Evolutionary conservation across 192 early-diverging fungal species (phyloP), one percentile per base, ranked within the genome.

Genomic region (Mycoemilia scoparia): DNA sequence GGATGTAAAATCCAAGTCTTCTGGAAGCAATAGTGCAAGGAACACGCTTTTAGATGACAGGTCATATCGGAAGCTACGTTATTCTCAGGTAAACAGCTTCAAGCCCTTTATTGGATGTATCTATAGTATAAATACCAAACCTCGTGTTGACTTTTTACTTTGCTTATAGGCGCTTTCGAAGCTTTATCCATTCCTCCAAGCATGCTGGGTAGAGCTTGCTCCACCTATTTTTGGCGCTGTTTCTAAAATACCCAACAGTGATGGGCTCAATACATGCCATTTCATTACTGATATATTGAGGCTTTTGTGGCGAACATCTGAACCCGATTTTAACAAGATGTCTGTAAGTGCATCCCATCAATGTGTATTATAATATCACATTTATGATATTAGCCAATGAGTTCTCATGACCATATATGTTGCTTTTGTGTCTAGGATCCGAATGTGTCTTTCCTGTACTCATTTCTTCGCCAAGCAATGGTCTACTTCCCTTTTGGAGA

Each of bases 401-500:
- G 36, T 33, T 15, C 18, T 9, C 15, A 48, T 45, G 28, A 46
- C 33, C 32, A 50, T 30, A 34, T 27, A 11, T 3, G 24, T 18
- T 13, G 34, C n/a, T n/a, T n/a, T n/a, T n/a, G n/a, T n/a, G 34
- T 8, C 46, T 46, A 20, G 46, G 56, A 13, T 44, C 51, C 18
- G 46, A 47, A 6, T 21, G 28, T 6, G 44, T 41, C 7, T 43
- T 31, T n/a, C 15, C 6, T 84, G 26, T 57, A 72, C 25, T 52
- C 57, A 3, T 55, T 88, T 28, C 36, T 77, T 11, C 73, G 74
- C 39, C 77, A 79, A 43, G 69, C 74, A 21, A 51, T 71, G 36
- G 56, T 73, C 2, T 68, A 79, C 31, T 88, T 88, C 35, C 85
- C 85, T 7, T 79, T 79, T 52, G 82, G 80, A 5, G 50, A 45